Evolutionary conservation across 1,284 basidiomycete species (phyloP).

Genomic region (Rhodotorula glutinis): DNA sequence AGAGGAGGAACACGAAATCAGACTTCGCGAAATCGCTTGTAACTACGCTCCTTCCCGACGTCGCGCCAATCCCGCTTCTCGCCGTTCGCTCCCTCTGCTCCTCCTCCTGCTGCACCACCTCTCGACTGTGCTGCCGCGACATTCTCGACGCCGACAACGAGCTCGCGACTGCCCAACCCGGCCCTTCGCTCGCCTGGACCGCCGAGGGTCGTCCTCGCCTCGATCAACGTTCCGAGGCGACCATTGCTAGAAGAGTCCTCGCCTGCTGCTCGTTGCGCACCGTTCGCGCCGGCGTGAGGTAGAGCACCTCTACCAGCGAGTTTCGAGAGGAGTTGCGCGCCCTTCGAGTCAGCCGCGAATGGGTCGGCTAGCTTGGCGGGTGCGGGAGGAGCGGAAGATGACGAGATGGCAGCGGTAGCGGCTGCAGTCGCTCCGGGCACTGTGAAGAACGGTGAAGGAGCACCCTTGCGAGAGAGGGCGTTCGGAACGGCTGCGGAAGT

Average conservation of each 20-base stretch:
- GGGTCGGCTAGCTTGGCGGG: conserved; percentile 7
- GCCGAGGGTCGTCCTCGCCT: conserved; percentile 11
- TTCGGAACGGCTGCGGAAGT: neutral
- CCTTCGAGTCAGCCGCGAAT: conserved; percentile 24
- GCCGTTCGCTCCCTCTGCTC: neutral
- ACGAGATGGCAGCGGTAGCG: neutral
- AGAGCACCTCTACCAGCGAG: neutral
- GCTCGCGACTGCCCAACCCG: conserved; percentile 21
- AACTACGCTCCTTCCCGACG: conserved; percentile 27
- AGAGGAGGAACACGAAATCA: neutral
- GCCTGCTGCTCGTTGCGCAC: neutral
- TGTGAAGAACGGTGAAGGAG: conserved; percentile 21
- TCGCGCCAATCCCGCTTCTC: conserved; percentile 28
- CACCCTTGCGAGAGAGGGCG: neutral
- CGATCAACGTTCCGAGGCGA: conserved; percentile 30
- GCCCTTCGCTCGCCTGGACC: conserved; percentile 10
- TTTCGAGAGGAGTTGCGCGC: conserved; percentile 30
- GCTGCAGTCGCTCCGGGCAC: conserved; percentile 18
- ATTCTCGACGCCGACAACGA: conserved; percentile 25
- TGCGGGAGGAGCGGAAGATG: neutral
- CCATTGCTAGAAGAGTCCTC: too few species aligned
- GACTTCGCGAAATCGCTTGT: conserved; percentile 28
- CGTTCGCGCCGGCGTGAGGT: accelerated
- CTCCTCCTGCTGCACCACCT: neutral
- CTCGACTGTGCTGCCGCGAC: neutral